These are phyloP conservation scores for Juncus inflexus DNA, from an alignment of 176 grass and related monocot genomes.

Conservation along the genomic window DNA sequence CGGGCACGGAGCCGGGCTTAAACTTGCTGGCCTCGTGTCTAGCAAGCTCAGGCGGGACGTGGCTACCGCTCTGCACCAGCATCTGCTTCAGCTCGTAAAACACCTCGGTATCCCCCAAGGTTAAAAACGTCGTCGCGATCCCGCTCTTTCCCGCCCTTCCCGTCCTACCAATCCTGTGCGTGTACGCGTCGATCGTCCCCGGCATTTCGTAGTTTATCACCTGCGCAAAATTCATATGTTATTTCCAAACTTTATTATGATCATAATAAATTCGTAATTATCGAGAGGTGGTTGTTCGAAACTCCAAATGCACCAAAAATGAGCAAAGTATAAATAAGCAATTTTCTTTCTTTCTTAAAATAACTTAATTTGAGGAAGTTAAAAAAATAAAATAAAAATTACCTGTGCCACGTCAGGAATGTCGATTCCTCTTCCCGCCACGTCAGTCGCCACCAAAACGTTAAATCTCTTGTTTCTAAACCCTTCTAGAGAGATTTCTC, in stretches of 20 bases:
- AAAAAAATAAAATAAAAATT: too few species aligned
- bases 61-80: slow-evolving; percentile 91
- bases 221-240: too few species aligned
- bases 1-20: slow-evolving; percentile 79
- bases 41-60: slow-evolving; percentile 88
- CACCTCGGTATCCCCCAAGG: slow-evolving; percentile 64
- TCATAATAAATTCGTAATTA: too few species aligned
- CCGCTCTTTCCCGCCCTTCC: slow-evolving; percentile 95
- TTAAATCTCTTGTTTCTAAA: slow-evolving; percentile 93
- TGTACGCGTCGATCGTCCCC: slow-evolving; percentile 71
- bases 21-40: slow-evolving; percentile 93
- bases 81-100: slow-evolving; percentile 99
- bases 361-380: too few species aligned
- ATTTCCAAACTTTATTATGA: too few species aligned
- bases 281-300: too few species aligned
- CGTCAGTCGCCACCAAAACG: slow-evolving; percentile 97
- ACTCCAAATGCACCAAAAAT: too few species aligned
- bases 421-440: slow-evolving; percentile 96
- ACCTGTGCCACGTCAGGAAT: slow-evolving; percentile 92
- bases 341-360: too few species aligned
- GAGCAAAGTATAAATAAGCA: too few species aligned
- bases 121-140: slow-evolving; percentile 78
- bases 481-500: slow-evolving; percentile 91
- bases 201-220: slow-evolving; percentile 98
- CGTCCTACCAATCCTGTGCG: slow-evolving; percentile 91